Percentiles rank a stretch among this genome's conserved stretches.
Conservation (phyloP, 495 filamentous ascomycete genomes). For the Evernia prunastri region DNA sequence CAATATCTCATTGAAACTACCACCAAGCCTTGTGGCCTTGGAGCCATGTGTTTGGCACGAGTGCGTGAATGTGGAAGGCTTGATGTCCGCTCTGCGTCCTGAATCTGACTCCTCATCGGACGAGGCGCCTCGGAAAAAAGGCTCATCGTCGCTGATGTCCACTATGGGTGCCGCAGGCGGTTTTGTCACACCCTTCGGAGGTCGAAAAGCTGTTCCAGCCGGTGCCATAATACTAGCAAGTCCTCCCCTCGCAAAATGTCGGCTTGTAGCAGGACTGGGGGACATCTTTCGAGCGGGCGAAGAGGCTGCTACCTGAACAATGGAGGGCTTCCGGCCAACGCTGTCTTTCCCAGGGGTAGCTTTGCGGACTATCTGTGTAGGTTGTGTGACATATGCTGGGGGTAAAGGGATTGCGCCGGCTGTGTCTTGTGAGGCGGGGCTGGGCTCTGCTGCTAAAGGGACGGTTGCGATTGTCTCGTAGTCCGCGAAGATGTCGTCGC, state of each 20-base stretch:
- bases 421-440: conserved; percentile 30
- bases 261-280: conserved; percentile 41
- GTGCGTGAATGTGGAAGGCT: conserved; percentile 57
- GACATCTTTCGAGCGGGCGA: conserved; percentile 53
- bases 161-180: conserved; percentile 31
- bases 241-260: conserved; percentile 29
- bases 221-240: conserved; percentile 66
- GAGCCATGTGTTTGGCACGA: conserved; percentile 31
- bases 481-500: conserved; percentile 48
- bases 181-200: conserved; percentile 40
- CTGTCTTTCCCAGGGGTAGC: conserved; percentile 29
- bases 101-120: conserved; percentile 50
- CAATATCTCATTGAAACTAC: conserved; percentile 46
- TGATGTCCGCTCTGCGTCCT: conserved; percentile 55
- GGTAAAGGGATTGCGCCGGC: conserved; percentile 15
- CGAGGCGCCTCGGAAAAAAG: conserved; percentile 47
- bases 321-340: conserved; percentile 33
- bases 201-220: conserved; percentile 63
- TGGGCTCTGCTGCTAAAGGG: conserved; percentile 35
- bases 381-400: conserved; percentile 53
- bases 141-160: conserved; percentile 51
- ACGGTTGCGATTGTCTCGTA: conserved; percentile 57
- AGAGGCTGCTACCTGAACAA: conserved; percentile 79
- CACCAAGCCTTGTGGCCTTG: conserved; percentile 33
- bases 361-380: conserved; percentile 61